A percentile compares a stretch with the other conserved stretches of the same genome.
phyloP scores from a whole-genome alignment of 1,284 basidiomycete genomes.

The Lignosus rhinocerotis region DNA sequence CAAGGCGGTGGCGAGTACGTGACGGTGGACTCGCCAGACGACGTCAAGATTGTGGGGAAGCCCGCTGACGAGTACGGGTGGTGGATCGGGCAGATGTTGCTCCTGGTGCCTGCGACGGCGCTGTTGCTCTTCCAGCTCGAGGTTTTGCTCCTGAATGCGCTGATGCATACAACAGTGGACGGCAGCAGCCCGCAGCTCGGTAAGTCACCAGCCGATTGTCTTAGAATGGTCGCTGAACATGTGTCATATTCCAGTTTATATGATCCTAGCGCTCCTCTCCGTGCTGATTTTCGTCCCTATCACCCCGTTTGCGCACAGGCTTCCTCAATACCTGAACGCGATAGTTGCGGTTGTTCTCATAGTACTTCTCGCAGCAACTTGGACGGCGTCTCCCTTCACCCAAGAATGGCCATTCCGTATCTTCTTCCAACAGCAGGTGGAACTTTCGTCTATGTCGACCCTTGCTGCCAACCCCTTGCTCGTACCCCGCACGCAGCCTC shows the following conservation, averaged over 20 bases:
- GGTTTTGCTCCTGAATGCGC: conserved; percentile 48
- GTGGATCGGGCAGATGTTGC: conserved; percentile 64
- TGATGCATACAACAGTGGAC: conserved; percentile 64
- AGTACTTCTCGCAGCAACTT: conserved; percentile 44
- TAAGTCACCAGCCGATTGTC: conserved; percentile 34
- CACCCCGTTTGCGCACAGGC: conserved; percentile 60
- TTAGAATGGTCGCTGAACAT: background rate
- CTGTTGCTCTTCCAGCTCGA: conserved; percentile 58
- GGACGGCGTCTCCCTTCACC: conserved; percentile 63
- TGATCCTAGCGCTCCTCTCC: conserved; percentile 43
- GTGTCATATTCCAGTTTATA: conserved; percentile 48
- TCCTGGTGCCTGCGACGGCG: conserved; percentile 58
- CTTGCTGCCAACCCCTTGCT: conserved; percentile 14
- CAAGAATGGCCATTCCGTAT: conserved; percentile 61
- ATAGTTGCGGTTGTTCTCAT: conserved; percentile 46
- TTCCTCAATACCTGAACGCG: conserved; percentile 48
- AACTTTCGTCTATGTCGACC: conserved; percentile 33
- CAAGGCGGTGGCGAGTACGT: conserved; percentile 28
- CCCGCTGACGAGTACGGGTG: conserved; percentile 45
- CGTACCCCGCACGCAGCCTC: background rate
- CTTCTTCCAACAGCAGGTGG: conserved; percentile 63
- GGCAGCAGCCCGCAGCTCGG: conserved; percentile 53
- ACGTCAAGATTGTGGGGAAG: conserved; percentile 9
- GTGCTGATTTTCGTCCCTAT: conserved; percentile 58
- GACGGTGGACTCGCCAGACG: conserved; percentile 12